Evolutionary conservation across 495 filamentous ascomycete species (phyloP), one percentile per base, ranked within the genome.

Genomic region (Annulohypoxylon maeteangense): DNA sequence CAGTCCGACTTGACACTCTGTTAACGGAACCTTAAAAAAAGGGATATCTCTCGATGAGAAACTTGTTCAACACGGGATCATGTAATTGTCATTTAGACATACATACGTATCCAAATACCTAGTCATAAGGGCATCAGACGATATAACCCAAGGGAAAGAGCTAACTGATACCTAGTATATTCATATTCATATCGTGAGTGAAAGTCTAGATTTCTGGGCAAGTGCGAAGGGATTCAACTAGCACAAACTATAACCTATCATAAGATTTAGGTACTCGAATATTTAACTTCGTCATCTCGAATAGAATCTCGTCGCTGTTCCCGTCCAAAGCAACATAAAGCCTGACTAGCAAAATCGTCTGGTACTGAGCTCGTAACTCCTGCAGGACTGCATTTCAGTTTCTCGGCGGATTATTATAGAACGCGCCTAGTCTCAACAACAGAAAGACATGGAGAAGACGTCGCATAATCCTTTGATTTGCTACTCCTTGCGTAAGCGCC

Each of bases 401-500:
- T 27, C 18, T 32, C 27, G 6, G 2, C 14, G 4, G 27, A 54
- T 34, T 34, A 20, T 34, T 20, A 34, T 54, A 44, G 16, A 22
- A 36, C 36, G 16, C 34, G 22, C 50, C 38, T 48, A 57, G 18
- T 6, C 29, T 14, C 10, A 11, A 11, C 3, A 58, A 11, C 18
- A 27, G 11, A 61, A 72, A 38, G 20, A 22, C 32, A 3, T 12
- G 27, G n/a, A 29, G 11, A 25, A 12, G 36, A 76, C 73, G 68
- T 62, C 66, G 27, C 25, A 20, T 23, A 59, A 42, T 68, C 58
- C 55, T 56, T 67, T 87, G 74, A 85, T 91, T 75, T 88, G 84
- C 77, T 81, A 83, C 7, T 83, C 84, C 23, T 80, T 92, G 38
- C 84, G 88, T 29, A 80, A 80, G 51, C 82, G 85, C 36, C 71